A percentile compares a stretch with the other conserved stretches of the same genome.
Evolutionary conservation across 1,284 basidiomycete genomes (phyloP).

Genomic region (Ustilago loliicola): DNA sequence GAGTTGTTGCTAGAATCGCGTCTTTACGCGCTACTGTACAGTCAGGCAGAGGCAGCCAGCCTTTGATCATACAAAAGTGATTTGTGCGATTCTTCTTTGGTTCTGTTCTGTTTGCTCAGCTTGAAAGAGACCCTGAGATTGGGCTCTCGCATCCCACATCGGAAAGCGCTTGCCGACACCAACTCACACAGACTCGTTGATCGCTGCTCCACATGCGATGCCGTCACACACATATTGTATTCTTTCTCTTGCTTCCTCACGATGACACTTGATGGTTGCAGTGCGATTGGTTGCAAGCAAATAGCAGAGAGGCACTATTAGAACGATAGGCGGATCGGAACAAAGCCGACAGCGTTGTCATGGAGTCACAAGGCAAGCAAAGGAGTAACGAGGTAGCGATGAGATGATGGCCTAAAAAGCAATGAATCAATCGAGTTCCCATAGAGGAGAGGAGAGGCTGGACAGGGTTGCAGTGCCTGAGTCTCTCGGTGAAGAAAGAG

Average conservation of each 20-base stretch:
- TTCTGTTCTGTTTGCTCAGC: background rate
- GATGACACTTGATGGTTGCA: background rate
- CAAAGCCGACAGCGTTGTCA: too few species aligned
- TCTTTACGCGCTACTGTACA: conserved; percentile 12
- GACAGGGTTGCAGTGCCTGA: background rate
- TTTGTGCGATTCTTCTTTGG: too few species aligned
- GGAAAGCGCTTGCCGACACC: background rate
- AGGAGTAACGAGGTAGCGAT: background rate
- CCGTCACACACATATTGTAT: background rate
- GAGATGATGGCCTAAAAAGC: background rate
- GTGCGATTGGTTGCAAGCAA: background rate
- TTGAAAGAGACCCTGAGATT: background rate
- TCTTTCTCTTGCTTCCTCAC: background rate
- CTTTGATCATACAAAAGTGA: background rate
- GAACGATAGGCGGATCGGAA: too few species aligned
- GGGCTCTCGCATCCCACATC: background rate
- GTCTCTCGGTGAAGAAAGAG: too few species aligned
- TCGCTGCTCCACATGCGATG: too few species aligned
- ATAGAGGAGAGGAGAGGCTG: background rate
- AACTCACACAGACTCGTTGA: background rate
- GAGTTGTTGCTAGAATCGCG: background rate
- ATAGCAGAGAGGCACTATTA: too few species aligned
- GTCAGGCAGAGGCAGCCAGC: background rate
- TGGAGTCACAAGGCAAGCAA: background rate
- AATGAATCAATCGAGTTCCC: too few species aligned